Evolutionary conservation across 2,329 filamentous ascomycete species (phyloP).

Genomic region (Aureobasidium sp.): DNA sequence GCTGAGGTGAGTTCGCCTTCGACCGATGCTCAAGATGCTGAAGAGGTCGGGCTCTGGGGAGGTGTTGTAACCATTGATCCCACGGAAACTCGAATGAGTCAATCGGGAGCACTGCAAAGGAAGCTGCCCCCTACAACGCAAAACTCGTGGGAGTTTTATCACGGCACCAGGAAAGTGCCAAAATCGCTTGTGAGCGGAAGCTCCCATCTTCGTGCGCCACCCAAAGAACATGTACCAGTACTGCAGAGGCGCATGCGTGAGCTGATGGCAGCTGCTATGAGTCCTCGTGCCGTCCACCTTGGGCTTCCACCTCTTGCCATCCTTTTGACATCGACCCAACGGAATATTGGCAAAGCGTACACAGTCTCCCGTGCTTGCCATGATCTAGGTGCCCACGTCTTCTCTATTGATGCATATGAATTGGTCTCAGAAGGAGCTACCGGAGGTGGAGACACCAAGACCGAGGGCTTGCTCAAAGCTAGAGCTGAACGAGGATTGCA

Average conservation of each 20-base stretch:
- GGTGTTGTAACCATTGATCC: constrained; percentile 81
- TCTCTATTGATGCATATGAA: constrained; percentile 84
- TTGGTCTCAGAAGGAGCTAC: constrained; percentile 86
- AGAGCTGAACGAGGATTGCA: constrained; percentile 82
- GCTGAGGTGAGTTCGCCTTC: constrained; percentile 57
- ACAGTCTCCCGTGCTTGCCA: constrained; percentile 69
- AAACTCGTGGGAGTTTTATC: constrained; percentile 84
- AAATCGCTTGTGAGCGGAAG: constrained; percentile 50
- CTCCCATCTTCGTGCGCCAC: constrained; percentile 34
- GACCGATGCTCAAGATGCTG: constrained; percentile 45
- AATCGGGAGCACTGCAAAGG: constrained; percentile 79
- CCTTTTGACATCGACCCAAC: constrained; percentile 81
- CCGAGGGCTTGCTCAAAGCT: constrained; percentile 81
- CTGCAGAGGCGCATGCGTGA: constrained; percentile 64
- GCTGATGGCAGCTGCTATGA: constrained; percentile 81
- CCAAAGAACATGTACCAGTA: constrained; percentile 37
- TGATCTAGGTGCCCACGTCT: constrained; percentile 85
- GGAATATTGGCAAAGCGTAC: constrained; percentile 86
- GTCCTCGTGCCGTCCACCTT: constrained; percentile 75
- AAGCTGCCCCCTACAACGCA: constrained; percentile 68
- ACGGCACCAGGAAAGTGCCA: constrained; percentile 61
- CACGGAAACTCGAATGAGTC: constrained; percentile 78
- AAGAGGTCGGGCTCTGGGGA: constrained; percentile 69
- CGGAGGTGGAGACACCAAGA: constrained; percentile 86
- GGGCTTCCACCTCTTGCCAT: constrained; percentile 84